Evolutionary conservation across 73 alveolate genomes (phyloP).

Genomic region (Effrenium voratum): DNA sequence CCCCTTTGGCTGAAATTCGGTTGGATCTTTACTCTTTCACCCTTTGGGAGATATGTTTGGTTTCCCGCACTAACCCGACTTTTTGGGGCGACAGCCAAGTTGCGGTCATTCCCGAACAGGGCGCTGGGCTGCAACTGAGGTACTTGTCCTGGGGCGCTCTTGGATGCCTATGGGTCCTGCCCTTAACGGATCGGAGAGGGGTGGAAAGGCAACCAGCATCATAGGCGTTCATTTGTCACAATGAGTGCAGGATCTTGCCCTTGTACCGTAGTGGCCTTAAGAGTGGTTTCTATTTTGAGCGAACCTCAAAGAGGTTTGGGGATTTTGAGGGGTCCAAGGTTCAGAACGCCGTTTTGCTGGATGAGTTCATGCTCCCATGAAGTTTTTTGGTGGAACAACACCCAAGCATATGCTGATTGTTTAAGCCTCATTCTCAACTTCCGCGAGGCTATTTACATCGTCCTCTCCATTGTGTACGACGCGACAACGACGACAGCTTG

Average conservation of each 20-base stretch:
- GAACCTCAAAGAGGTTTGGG: background rate
- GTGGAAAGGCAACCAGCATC: background rate
- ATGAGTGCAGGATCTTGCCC: background rate
- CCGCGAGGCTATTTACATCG: constrained; percentile 34
- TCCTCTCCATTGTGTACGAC: constrained; percentile 40
- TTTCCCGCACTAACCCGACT: background rate
- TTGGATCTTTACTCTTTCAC: background rate
- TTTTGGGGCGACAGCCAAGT: background rate
- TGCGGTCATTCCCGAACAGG: background rate
- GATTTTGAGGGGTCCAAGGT: background rate
- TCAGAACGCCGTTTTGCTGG: background rate
- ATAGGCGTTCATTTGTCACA: background rate
- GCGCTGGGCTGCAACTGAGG: background rate
- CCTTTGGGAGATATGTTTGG: background rate
- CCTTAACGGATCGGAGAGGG: background rate
- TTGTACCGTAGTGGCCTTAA: background rate
- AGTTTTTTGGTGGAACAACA: background rate
- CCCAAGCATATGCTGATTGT: background rate
- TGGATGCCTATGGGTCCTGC: constrained; percentile 42
- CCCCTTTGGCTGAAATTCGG: too few relatives aligned
- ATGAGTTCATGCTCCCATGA: background rate
- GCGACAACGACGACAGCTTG: too few relatives aligned
- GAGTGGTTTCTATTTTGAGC: background rate
- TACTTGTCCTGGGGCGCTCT: constrained; percentile 60
- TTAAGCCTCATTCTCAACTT: background rate